These are phyloP conservation scores for Vanrija humicola DNA, from an alignment of 1,284 basidiomycete genomes.

Conservation along the genomic window DNA sequence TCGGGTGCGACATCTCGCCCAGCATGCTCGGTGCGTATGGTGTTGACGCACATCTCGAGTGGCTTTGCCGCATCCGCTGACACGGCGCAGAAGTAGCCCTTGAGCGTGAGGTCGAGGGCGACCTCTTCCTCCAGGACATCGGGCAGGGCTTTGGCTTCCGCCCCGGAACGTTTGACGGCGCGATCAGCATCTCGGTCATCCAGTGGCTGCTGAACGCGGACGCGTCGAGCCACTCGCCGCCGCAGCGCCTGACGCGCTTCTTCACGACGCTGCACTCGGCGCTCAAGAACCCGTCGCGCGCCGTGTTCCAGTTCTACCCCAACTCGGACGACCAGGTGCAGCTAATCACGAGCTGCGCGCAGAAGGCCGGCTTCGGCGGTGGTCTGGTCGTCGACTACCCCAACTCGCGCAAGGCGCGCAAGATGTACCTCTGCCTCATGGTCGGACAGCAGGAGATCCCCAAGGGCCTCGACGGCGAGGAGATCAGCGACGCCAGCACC, in stretches of 20 bases:
- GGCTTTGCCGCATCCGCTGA: neutral
- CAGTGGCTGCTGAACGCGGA: slow-evolving; percentile 99
- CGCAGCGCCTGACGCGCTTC: slow-evolving; percentile 85
- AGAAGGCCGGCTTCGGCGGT: slow-evolving; percentile 93
- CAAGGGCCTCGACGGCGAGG: slow-evolving; percentile 67
- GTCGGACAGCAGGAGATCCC: slow-evolving; percentile 69
- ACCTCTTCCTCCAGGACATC: slow-evolving; percentile 87
- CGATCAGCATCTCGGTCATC: slow-evolving; percentile 95
- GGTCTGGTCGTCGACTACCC: slow-evolving; percentile 96
- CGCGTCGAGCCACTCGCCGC: slow-evolving; percentile 85
- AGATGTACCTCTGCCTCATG: slow-evolving; percentile 85
- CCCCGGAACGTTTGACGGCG: slow-evolving; percentile 94
- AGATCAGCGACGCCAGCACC: slow-evolving; percentile 48
- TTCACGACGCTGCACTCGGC: slow-evolving; percentile 95
- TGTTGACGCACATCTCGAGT: no score
- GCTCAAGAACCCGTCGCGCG: slow-evolving; percentile 85
- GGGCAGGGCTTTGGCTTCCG: slow-evolving; percentile 92
- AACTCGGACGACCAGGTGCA: slow-evolving; percentile 92
- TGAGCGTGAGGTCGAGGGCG: slow-evolving; percentile 87
- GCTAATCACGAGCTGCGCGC: slow-evolving; percentile 88
- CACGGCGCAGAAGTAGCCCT: slow-evolving; percentile 74
- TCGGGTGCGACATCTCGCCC: slow-evolving; percentile 91
- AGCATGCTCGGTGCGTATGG: slow-evolving; percentile 92
- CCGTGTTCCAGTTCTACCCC: slow-evolving; percentile 94
- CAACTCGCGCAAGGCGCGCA: slow-evolving; percentile 88